Base-by-base conservation (phyloP, 225 moss, liverwort and hornwort genomes). In the Rhytidiadelphus loreus region DNA sequence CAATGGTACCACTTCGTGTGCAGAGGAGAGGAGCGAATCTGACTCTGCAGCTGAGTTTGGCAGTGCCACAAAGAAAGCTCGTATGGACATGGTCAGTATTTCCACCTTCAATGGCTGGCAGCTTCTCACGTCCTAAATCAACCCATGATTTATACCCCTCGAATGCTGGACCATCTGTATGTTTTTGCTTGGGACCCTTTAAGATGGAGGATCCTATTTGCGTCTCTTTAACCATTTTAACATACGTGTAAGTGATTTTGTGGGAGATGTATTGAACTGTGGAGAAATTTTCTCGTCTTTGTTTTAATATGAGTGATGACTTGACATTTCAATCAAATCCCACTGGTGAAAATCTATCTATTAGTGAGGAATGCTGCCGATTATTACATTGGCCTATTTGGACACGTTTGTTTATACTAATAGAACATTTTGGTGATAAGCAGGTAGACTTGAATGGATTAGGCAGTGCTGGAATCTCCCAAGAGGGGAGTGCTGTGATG, bases 41-140 rank as follows among this genome's bases (percentile, higher is more conserved):
- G 93, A 86, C 65, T 43, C 55, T 85, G 77, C 5, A 53, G 63
- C 33, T 74, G 88, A 94, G 32, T 61, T 63, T 81, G 90, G 90
- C 50, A 90, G 85, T 87, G 91, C 83, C 57, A 28, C 94, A 84
- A 94, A 94, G 90, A 94, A 91, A 89, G 90, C 93, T 78, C 94
- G 93, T 61, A 86, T 61, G 65, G 89, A 92, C 69, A 61, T 81
- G 88, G 87, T 91, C 41, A 90, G 89, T 72, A 13, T 56, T 87
- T 63, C 39, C 81, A 66, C 44, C 69, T 77, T 80, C 60, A 69
- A 53, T 68, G 41, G 64, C 66, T 81, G 56, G 52, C 73, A 85
- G 46, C 43, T 37, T 70, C 62, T 81, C 65, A 64, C 18, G 44
- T 65, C 79, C 23, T 80, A 78, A 61, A 79, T 37, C n/a, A 84